Base-by-base conservation (phyloP, 805 yeast species). In the Wickerhamiella vanderwaltii region DNA sequence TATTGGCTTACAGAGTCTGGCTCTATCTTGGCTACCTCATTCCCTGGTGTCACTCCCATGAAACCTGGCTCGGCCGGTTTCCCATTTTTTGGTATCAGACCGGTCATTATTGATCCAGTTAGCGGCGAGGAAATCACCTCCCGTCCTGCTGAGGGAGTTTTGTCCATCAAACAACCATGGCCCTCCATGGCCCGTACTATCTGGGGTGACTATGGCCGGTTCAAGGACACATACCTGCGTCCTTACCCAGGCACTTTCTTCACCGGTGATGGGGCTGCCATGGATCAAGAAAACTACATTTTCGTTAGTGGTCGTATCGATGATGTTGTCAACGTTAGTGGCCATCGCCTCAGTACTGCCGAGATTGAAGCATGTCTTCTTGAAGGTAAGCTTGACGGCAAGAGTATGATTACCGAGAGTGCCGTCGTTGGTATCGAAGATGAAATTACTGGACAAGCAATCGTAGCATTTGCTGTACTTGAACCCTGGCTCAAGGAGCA, bases 1-100 rank as follows among this genome's bases (percentile, higher is more conserved):
- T 86, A 86, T 73, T 91, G 98, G 98, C 95, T 87, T 69, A 91
- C 97, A 29, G 98, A 91, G 68, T 79, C 94, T 11, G 98, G 98
- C 43, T 81, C 95, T 26, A 96, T 88, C 59, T 71, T 91, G 61
- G 80, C 91, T 61, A 80, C 95, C 34, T 95, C 97, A 48, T 64
- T 91, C 54, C 94, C 97, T 13, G 97, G 98, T 60, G 79, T 81
- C 29, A 77, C 88, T 32, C 93, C 95, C 54, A 82, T 91, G 49
- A 91, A 91, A 64, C 97, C 98, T 18, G 98, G 98, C 51, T 80
- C 95, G 39, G 97, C 97, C 22, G 80, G 96, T 24, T 72, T 84
- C 49, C 98, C 98, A 51, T 87, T 88, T 72, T 91, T 91, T 59
- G 98, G 98, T 60, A 73, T 91, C 50, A 82, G 80, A 49, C 84